Evolutionary conservation across 2,329 filamentous ascomycete species (phyloP), one percentile per base, ranked within the genome.

Genomic region (Apiospora arundinis): DNA sequence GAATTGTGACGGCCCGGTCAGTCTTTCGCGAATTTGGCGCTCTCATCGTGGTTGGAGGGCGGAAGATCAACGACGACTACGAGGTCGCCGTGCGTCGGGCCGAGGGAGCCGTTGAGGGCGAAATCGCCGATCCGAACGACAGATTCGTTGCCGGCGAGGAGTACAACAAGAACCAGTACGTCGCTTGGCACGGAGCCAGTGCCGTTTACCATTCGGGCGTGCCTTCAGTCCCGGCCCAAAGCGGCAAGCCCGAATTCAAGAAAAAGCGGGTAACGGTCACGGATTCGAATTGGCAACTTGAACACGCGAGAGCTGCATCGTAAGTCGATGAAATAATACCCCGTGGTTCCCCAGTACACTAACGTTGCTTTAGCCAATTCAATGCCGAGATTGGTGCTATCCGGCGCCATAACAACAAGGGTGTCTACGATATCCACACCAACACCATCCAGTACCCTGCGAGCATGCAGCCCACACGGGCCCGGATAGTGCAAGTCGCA

Each of bases 141-240:
- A 88, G 87, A 72, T 88, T 95, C 56, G 89, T 95, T 37, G 88
- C 89, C 11, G 93, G 92, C 49, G 92, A 97, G 80, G 87, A 91
- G n/a, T 99, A 99, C 87, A 98, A 99, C 86, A 95, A 95, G 84
- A 99, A 99, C 80, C 95, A 98, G 81, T 99, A 98, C 79, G 96
- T 99, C 40, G 96, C 96, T 40, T 99, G 96, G 96, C 95, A 97
- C 80, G 96, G 96, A 68, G 96, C 96, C 67, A 98, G 95, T 81
- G 92, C 93, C 49, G 96, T 99, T 32, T 99, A 99, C 80, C 95
- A 98, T 80, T 94, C 93, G 16, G 92, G 91, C 71, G 89, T 88
- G 1, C 93, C 94, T 1, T 91, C 92, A 28, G 90, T 93, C n/a
- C 94, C 94, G 2, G 85, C 92, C 71, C 91, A 90, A 44, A 91